phyloP scores from a whole-genome alignment of 805 yeast genomes.

The Metschnikowia gelsemii region DNA sequence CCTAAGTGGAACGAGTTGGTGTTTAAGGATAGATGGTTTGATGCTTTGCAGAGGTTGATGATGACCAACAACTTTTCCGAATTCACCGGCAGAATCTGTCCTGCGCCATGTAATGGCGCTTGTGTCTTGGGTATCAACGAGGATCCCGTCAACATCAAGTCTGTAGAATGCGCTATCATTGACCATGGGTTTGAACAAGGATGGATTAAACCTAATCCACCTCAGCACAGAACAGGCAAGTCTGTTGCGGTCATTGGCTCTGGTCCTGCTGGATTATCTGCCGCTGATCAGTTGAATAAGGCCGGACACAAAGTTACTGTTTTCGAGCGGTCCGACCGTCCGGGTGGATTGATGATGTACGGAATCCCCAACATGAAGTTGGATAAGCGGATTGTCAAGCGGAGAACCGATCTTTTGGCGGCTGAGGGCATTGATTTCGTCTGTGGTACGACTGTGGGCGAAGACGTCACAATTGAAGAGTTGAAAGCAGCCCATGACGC shows the following conservation, averaged over 20 bases:
- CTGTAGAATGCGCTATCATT: constrained; percentile 93
- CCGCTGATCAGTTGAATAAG: constrained; percentile 94
- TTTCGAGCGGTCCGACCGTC: constrained; percentile 90
- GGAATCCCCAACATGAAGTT: constrained; percentile 99
- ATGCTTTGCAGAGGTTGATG: constrained; percentile 84
- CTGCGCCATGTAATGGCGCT: constrained; percentile 99
- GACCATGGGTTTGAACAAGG: constrained; percentile 96
- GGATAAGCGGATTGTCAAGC: constrained; percentile 87
- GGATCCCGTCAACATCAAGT: constrained; percentile 94
- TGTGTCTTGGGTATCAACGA: constrained; percentile 87
- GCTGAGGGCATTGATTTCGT: constrained; percentile 87
- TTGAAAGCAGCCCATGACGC: constrained; percentile 71
- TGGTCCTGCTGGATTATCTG: constrained; percentile 95
- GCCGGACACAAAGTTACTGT: constrained; percentile 94
- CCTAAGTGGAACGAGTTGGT: constrained; percentile 98
- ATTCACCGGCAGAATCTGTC: constrained; percentile 96
- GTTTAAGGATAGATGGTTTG: constrained; percentile 91
- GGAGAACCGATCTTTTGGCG: constrained; percentile 85
- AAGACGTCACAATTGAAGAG: constrained; percentile 70
- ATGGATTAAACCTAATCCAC: constrained; percentile 88
- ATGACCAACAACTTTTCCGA: constrained; percentile 99
- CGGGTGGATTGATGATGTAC: constrained; percentile 97
- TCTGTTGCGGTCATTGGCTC: constrained; percentile 87
- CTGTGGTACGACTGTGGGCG: constrained; percentile 78
- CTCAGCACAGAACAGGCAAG: constrained; percentile 78